A percentile compares a stretch with the other conserved stretches of the same genome.
These are phyloP conservation scores for Knufia fluminis DNA, from an alignment of 2,329 filamentous ascomycete genomes.

Conservation along the genomic window DNA sequence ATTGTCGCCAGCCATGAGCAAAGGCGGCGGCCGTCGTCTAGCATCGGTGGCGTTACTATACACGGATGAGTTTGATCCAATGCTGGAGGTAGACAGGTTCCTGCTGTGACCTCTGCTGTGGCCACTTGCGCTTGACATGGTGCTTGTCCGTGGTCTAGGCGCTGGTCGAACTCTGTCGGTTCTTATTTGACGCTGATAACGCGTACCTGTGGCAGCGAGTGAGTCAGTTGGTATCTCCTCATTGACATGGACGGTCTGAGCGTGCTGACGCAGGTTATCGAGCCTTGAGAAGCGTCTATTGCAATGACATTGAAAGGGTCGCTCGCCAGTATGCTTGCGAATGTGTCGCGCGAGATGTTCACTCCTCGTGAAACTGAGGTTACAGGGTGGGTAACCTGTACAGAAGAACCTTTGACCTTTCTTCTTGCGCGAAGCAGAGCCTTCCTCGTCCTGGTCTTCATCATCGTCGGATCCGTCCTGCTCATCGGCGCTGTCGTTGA, in stretches of 20 bases:
- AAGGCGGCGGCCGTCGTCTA: slow-evolving; percentile 63
- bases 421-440: slow-evolving; percentile 82
- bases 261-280: slow-evolving; percentile 92
- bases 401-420: slow-evolving; percentile 95
- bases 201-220: slow-evolving; percentile 79
- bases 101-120: slow-evolving; percentile 69
- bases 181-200: slow-evolving; percentile 85
- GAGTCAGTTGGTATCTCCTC: slow-evolving; percentile 94
- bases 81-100: slow-evolving; percentile 82
- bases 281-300: slow-evolving; percentile 84
- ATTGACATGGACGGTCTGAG: slow-evolving; percentile 94
- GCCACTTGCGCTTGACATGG: slow-evolving; percentile 61
- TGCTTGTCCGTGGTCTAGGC: slow-evolving; percentile 66
- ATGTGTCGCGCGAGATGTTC: slow-evolving; percentile 94
- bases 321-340: slow-evolving; percentile 92
- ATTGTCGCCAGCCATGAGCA: slow-evolving; percentile 66
- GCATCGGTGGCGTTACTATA: slow-evolving; percentile 57
- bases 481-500: slow-evolving; percentile 48
- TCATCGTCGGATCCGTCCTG: slow-evolving; percentile 55
- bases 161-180: slow-evolving; percentile 74
- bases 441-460: slow-evolving; percentile 51
- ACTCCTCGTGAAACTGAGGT: slow-evolving; percentile 87
- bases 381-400: slow-evolving; percentile 88
- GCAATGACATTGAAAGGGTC: slow-evolving; percentile 94
- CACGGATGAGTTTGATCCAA: slow-evolving; percentile 63